Evolutionary conservation across 1,139 yeast species (phyloP).

Genomic region (Hanseniaspora sp.): DNA sequence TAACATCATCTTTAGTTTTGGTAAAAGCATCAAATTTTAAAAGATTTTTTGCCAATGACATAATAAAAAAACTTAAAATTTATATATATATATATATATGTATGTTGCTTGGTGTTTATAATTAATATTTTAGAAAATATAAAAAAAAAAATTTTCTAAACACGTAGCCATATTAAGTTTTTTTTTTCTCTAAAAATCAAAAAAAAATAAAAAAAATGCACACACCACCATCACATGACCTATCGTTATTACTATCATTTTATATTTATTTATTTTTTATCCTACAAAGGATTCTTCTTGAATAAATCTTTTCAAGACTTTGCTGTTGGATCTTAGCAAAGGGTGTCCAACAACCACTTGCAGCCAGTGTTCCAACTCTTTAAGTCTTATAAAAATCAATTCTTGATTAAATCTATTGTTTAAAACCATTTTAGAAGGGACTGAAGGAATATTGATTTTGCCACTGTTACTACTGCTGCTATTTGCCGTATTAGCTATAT

Average conservation of each 20-base stretch:
- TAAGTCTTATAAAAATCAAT: conserved; percentile 72
- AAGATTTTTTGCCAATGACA: conserved; percentile 29
- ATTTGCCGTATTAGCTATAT: conserved; percentile 41
- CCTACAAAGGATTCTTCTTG: conserved; percentile 52
- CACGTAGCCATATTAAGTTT: no score
- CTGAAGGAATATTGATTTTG: conserved; percentile 63
- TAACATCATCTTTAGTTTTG: conserved; percentile 88
- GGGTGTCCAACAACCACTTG: conserved; percentile 88
- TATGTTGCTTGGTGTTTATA: no score
- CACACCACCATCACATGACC: no score
- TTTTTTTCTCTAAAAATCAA: no score
- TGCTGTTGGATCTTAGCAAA: conserved; percentile 78
- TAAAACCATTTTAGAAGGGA: conserved; percentile 72
- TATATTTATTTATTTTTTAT: conserved; percentile 17
- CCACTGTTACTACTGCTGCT: conserved; percentile 28
- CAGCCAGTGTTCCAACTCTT: conserved; percentile 72
- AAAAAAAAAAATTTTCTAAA: no score
- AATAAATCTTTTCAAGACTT: conserved; percentile 67
- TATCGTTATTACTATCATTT: no score
- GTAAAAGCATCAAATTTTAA: conserved; percentile 79
- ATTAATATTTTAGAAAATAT: no score
- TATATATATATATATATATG: no score
- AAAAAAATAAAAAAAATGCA: no score
- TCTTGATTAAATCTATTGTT: conserved; percentile 70
- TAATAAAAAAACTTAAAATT: no score